Percentiles rank a stretch among this genome's conserved stretches.
Conservation (phyloP, 345 rosid species). For the Combretum micranthum region DNA sequence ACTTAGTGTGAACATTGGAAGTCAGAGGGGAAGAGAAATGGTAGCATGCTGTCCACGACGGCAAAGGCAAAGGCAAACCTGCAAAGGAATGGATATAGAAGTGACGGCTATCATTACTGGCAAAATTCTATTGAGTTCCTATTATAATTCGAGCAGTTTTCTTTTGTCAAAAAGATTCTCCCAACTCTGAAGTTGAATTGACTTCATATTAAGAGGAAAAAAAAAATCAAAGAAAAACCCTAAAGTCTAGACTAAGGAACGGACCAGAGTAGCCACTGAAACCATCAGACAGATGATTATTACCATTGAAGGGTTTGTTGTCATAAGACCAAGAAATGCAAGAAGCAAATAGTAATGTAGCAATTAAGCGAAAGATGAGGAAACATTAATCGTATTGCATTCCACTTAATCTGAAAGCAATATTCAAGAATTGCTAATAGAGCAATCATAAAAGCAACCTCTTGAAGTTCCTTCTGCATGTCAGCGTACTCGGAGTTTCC, state of each 20-base stretch:
- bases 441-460: slow-evolving; percentile 42
- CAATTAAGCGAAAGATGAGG: background rate
- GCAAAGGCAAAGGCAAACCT: slow-evolving; percentile 77
- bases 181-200: slow-evolving; percentile 50
- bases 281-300: no score
- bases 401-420: background rate
- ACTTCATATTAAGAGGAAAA: slow-evolving; percentile 58
- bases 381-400: background rate
- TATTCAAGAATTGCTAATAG: background rate
- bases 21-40: slow-evolving; percentile 50
- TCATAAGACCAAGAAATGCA: background rate
- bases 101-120: slow-evolving; percentile 56
- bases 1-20: slow-evolving; percentile 64
- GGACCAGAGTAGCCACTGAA: slow-evolving; percentile 1
- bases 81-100: slow-evolving; percentile 81
- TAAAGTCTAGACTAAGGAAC: slow-evolving; percentile 31
- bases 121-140: slow-evolving; percentile 24
- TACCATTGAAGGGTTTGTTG: no score
- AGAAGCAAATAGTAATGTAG: background rate
- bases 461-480: slow-evolving; percentile 84
- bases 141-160: slow-evolving; percentile 14
- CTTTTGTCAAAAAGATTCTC: slow-evolving; percentile 15
- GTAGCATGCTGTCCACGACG: slow-evolving; percentile 71
- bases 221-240: slow-evolving; percentile 14
- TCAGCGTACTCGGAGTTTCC: slow-evolving; percentile 77